These are phyloP conservation scores for Colletotrichum spaethianum DNA, from an alignment of 2,329 filamentous ascomycete genomes.

Conservation along the genomic window DNA sequence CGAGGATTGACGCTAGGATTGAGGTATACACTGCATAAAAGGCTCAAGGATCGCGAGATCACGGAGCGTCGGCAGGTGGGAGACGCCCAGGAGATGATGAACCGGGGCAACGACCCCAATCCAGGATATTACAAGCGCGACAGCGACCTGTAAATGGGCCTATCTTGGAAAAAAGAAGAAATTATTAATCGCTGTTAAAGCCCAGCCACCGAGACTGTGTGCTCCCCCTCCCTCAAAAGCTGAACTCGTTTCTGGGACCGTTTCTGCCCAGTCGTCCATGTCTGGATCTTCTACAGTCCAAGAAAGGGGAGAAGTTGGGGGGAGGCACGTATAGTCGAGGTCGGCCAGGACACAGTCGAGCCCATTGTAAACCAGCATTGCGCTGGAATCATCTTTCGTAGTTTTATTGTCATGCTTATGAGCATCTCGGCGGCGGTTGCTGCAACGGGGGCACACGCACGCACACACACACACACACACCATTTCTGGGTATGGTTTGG, in stretches of 20 bases:
- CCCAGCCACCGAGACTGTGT: background rate
- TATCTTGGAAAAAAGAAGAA: background rate
- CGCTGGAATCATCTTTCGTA: background rate
- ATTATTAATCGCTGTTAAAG: slow-evolving; percentile 14
- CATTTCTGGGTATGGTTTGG: slow-evolving; percentile 28
- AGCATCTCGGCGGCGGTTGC: background rate
- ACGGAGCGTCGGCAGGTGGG: slow-evolving; percentile 92
- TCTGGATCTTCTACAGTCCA: background rate
- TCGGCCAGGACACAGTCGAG: slow-evolving; percentile 2
- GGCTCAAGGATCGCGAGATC: slow-evolving; percentile 80
- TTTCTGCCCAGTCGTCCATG: background rate
- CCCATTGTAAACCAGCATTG: slow-evolving; percentile 18
- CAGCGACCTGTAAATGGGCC: slow-evolving; percentile 50
- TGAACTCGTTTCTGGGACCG: background rate
- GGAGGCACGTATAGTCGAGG: background rate
- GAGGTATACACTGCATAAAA: slow-evolving; percentile 74
- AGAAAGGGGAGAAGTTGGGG: background rate
- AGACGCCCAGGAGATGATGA: slow-evolving; percentile 84
- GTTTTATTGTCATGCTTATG: background rate
- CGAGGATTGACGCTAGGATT: slow-evolving; percentile 77
- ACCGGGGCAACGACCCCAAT: slow-evolving; percentile 56
- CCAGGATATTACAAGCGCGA: slow-evolving; percentile 48
- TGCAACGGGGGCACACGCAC: background rate
- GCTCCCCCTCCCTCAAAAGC: too few relatives aligned
- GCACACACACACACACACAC: background rate